Evolutionary conservation across 163 green algal species (phyloP), one percentile per base, ranked within the genome.

Genomic region (Scenedesmus sp.): DNA sequence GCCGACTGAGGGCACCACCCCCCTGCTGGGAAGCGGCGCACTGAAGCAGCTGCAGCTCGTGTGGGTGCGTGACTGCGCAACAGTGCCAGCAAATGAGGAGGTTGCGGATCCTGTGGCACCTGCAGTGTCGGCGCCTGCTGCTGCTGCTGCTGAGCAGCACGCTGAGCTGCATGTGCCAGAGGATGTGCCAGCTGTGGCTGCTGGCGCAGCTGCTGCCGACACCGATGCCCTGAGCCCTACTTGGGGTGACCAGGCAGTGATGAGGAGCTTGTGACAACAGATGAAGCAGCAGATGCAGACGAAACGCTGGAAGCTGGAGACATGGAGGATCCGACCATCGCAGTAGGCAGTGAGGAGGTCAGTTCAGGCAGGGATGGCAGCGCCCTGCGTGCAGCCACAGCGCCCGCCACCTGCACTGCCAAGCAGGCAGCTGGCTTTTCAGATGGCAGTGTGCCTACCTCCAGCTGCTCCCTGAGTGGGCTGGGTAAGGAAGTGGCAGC

Each of bases 31-130:
- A 26, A 76, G 30, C 30, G 65, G 65, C 5, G 65, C 65, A n/a
- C 65, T 76, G 4, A 76, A 76, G 65, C 65, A 76, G 65, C 65
- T 76, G 65, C 65, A 76, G 65, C 65, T 76, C 30, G 65, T 76
- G 7, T 76, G 65, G 65, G 65, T 82, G 73, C 30, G 65, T 9
- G 65, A 76, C 30, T 76, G 65, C 30, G 30, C 65, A 20, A 40
- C 65, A 76, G 30, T 40, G 30, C 9, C 9, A 16, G 65, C 65
- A 10, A 76, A 40, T 40, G 65, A 37, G 65, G 30, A 76, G 65
- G 30, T 30, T 40, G 65, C 65, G 5, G 65, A 76, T 18, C 65
- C 65, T 40, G 65, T 76, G 6, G 65, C 65, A 18, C 65, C 65
- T 40, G 65, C 65, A n/a, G 30, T 76, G 65, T 40, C 65, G 18